Evolutionary conservation across 192 early-diverging fungal species (phyloP).

Genomic region (Entomortierella chlamydospora): DNA sequence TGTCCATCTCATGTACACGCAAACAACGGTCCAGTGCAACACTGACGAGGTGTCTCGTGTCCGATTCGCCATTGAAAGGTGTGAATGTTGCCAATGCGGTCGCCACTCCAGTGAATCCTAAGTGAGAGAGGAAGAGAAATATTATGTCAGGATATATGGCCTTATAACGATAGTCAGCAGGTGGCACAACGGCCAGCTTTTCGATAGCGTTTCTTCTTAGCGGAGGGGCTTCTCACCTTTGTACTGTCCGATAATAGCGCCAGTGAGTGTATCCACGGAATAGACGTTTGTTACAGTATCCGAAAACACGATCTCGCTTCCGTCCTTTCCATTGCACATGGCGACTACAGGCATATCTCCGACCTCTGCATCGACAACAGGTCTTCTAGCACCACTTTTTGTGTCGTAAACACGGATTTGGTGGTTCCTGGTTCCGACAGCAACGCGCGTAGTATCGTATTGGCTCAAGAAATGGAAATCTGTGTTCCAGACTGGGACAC

Average conservation of each 20-base stretch:
- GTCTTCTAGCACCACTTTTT: conserved; percentile 69
- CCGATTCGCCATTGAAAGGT: conserved; percentile 25
- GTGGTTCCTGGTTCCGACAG: conserved; percentile 75
- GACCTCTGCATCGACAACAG: conserved; percentile 73
- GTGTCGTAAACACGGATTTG: conserved; percentile 91
- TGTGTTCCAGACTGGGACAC: conserved; percentile 90
- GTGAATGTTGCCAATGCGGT: conserved; percentile 47
- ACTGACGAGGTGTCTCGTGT: conserved; percentile 60
- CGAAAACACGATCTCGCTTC: conserved; percentile 73
- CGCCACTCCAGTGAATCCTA: conserved; percentile 67
- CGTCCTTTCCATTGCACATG: conserved; percentile 57
- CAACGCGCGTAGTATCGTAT: conserved; percentile 65
- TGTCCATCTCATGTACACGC: conserved; percentile 76
- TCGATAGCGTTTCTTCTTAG: too few species aligned
- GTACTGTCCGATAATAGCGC: conserved; percentile 66
- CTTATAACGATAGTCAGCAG: too few species aligned
- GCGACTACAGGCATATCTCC: conserved; percentile 76
- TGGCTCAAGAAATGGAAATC: conserved; percentile 79
- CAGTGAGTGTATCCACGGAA: conserved; percentile 70
- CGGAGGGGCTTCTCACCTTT: conserved; percentile 70
- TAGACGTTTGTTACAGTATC: conserved; percentile 71
- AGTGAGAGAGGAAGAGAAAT: background rate
- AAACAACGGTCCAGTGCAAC: conserved; percentile 83
- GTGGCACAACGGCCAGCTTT: too few species aligned
- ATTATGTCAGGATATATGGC: background rate